phyloP scores from a whole-genome alignment of 2,329 filamentous ascomycete species.

The Monilinia fructigena region DNA sequence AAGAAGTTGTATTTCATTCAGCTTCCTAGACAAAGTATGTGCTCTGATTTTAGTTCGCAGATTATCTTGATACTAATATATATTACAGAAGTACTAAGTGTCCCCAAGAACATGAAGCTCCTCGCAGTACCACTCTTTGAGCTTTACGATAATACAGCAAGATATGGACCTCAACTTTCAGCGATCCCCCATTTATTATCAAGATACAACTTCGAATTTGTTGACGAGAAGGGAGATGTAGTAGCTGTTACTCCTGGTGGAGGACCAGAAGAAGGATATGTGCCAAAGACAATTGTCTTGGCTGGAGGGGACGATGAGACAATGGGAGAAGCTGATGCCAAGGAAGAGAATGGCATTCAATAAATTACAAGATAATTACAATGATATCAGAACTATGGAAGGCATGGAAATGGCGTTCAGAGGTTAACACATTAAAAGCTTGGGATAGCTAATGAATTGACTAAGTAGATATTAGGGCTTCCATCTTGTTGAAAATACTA shows the following conservation, averaged over 20 bases:
- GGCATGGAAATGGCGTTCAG: constrained; percentile 30
- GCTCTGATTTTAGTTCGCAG: not conserved
- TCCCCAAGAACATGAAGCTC: constrained; percentile 99
- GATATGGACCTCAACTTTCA: constrained; percentile 93
- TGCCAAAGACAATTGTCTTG: constrained; percentile 65
- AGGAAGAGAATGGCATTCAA: constrained; percentile 44
- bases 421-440: constrained; percentile 26
- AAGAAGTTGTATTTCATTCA: constrained; percentile 99
- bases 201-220: constrained; percentile 95
- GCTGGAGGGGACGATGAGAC: constrained; percentile 59
- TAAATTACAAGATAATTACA: constrained; percentile 18
- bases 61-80: constrained; percentile 23
- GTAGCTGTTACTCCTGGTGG: constrained; percentile 80
- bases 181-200: constrained; percentile 94
- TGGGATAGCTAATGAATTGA: constrained; percentile 24
- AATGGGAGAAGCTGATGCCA: constrained; percentile 48
- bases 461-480: constrained; percentile 6
- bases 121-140: constrained; percentile 96
- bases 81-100: constrained; percentile 78
- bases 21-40: constrained; percentile 82
- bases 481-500: not conserved
- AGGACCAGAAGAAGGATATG: constrained; percentile 53
- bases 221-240: constrained; percentile 87
- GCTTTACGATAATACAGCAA: constrained; percentile 92
- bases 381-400: not conserved